Conservation (phyloP, 352 stramenopile genomes). For the Porosira glacialis region DNA sequence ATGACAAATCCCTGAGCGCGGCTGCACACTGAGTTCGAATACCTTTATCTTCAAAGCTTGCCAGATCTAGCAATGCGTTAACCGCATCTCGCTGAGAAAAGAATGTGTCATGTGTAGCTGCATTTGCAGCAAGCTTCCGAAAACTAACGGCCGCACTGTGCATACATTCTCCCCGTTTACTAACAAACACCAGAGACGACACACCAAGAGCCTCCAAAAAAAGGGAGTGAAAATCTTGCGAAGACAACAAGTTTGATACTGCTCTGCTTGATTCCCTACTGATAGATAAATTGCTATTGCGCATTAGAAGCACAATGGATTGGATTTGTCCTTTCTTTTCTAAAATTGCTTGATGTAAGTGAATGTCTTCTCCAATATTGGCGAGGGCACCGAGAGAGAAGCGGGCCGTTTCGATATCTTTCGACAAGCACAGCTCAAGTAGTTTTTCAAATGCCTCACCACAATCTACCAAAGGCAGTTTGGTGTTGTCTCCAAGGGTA, state of each 20-base stretch:
- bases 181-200: slow-evolving; percentile 83
- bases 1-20: slow-evolving; percentile 87
- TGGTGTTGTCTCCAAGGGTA: slow-evolving; percentile 83
- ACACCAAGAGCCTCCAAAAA: slow-evolving; percentile 87
- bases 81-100: slow-evolving; percentile 82
- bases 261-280: slow-evolving; percentile 86
- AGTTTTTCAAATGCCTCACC: slow-evolving; percentile 84
- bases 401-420: slow-evolving; percentile 87
- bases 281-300: slow-evolving; percentile 28
- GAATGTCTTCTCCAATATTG: slow-evolving; percentile 84
- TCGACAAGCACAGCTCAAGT: slow-evolving; percentile 58
- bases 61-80: slow-evolving; percentile 81
- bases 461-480: slow-evolving; percentile 79
- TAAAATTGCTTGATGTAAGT: slow-evolving; percentile 85
- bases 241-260: slow-evolving; percentile 87
- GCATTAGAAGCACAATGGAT: slow-evolving; percentile 55
- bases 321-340: slow-evolving; percentile 85
- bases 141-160: slow-evolving; percentile 86
- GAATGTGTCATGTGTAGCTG: slow-evolving; percentile 77
- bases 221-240: slow-evolving; percentile 80
- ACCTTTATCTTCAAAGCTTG: slow-evolving; percentile 76
- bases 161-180: slow-evolving; percentile 88
- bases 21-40: slow-evolving; percentile 86
- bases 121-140: slow-evolving; percentile 85
- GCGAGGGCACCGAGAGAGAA: slow-evolving; percentile 87